A percentile compares a stretch with the other conserved stretches of the same genome.
phyloP scores from a whole-genome alignment of 305 asterid species.

The Fraxinus baroniana region DNA sequence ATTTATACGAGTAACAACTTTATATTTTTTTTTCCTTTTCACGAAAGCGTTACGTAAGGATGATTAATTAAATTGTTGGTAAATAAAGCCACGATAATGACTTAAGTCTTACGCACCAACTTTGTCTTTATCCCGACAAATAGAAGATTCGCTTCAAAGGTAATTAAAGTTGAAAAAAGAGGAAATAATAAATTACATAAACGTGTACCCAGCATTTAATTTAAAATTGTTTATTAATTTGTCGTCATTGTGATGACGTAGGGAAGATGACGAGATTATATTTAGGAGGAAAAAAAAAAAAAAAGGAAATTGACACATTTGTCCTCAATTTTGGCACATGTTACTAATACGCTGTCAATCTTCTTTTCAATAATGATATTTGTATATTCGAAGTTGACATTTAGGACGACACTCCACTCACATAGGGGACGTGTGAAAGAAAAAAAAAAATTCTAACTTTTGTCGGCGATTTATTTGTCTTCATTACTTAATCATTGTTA shows the following conservation, averaged over 20 bases:
- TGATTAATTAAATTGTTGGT: neutral
- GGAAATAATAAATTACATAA: neutral
- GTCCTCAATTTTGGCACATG: neutral
- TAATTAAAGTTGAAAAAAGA: neutral
- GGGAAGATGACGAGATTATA: neutral
- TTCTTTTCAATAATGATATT: no score
- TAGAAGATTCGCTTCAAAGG: neutral
- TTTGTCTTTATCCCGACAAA: constrained; percentile 8
- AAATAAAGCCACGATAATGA: neutral
- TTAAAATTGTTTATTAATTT: neutral
- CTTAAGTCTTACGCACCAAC: neutral
- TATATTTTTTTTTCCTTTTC: neutral
- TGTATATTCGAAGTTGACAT: no score
- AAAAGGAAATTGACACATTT: neutral
- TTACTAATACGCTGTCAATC: neutral
- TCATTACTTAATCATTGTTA: no score
- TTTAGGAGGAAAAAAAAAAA: no score
- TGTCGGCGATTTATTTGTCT: no score
- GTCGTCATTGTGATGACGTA: neutral
- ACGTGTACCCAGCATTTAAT: neutral
- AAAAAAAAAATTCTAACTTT: no score
- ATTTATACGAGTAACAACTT: no score
- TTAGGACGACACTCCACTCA: no score
- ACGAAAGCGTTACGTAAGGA: no score
- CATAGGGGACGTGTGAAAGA: no score